Evolutionary conservation across 345 rosid species (phyloP), one percentile per base, ranked within the genome.

Genomic region (Boechera divaricarpa): DNA sequence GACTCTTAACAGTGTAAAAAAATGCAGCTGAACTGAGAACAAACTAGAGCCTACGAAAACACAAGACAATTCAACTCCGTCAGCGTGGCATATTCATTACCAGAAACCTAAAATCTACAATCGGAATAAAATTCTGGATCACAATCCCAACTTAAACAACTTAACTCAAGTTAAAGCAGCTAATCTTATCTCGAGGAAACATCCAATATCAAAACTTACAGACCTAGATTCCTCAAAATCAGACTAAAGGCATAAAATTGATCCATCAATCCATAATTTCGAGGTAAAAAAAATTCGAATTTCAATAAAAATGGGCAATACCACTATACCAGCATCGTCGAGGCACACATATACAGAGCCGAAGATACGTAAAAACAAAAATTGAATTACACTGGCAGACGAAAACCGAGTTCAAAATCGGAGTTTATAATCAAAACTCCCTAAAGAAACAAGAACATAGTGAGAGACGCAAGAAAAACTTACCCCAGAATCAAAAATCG

Each of bases 401-500:
- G 15, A 8, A 21, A 48, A 36, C 54, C 36, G 49, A 42, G 54
- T 36, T 52, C 55, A 28, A 35, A 63, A 44, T 29, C 66, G 52
- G 12, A 55, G 24, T 16, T 5, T 15, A 62, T 33, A 28, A 32
- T 61, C 39, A 26, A 60, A 41, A 31, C 0, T 33, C 4, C 29
- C 28, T 49, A 0, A 52, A 28, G 12, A 31, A 53, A 51, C 33
- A 42, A 7, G 45, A 77, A 26, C 4, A 1, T 28, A 45, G 28
- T 24, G 15, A 18, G 52, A 54, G 1, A 38, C 42, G 32, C 4
- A 4, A 24, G 4, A 7, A 29, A 60, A 13, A 15, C 42, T 51
- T 10, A 66, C 77, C 77, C 32, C 3, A 41, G 42, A 66, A 70
- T 42, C 29, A 42, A 42, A 39, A 70, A 54, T 16, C 65, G 9